Evolutionary conservation across 1,284 basidiomycete genomes (phyloP), one percentile per base, ranked within the genome.

Genomic region (Boletus mariae): DNA sequence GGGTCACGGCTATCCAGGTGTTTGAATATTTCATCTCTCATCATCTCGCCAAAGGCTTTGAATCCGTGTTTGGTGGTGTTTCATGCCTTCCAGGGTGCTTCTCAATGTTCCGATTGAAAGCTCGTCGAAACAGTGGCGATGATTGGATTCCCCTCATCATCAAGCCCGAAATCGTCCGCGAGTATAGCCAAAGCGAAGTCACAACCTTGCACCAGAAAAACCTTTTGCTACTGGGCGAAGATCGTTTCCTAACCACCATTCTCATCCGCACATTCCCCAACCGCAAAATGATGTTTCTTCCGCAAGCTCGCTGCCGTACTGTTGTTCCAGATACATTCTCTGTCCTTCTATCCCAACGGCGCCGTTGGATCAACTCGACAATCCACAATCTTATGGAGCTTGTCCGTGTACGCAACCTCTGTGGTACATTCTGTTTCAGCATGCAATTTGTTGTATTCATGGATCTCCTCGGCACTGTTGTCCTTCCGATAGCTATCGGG

Each of bases 1-100:
- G 97, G 97, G 94, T 99, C 29, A 99, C 97, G 1, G 86, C 89
- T 43, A 99, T 99, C 63, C 97, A 99, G 71, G 94, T 95, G 17
- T 98, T 94, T 72, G 95, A 98, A 69, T 99, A 99, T 74, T 99
- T 98, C 74, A 98, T 99, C 69, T 98, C 95, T 34, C 97, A 99
- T 71, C 96, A 99, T 72, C 83, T 95, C 55, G 91, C 94, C 59
- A 99, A 99, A 71, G 94, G 94, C 2, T 99, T 99, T 74, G 97
- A 99, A 71, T 94, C 95, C 25, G 94, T 98, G 15, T 99, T 99
- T 70, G 97, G 97, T 69, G 97, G 97, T 85, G 97, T 99, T 52
- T 95, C 97, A 13, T 99, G 97, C 80, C 76, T 99, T 42, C 97
- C 97, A 0, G 97, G 97, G 23, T 99, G 97, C 75, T 99, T 99